Percentiles rank a stretch among this genome's conserved stretches.
These are phyloP conservation scores for Arthonia radiata DNA, from an alignment of 495 filamentous ascomycete species.

Conservation along the genomic window DNA sequence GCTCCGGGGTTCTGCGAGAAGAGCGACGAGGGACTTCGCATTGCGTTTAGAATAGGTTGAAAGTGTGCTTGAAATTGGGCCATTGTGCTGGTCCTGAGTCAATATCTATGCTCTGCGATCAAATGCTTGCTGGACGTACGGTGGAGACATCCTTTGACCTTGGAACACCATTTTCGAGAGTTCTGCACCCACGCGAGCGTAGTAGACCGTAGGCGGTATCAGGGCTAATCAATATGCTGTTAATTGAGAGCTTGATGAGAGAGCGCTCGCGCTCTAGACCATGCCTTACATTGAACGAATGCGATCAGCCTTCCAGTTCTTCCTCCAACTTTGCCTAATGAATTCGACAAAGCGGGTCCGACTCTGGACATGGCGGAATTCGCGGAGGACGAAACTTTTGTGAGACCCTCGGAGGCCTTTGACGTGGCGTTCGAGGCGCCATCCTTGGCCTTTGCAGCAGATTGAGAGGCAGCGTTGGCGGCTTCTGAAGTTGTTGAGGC, in stretches of 20 bases:
- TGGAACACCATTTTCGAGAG: slow-evolving; percentile 65
- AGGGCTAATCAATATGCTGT: slow-evolving; percentile 43
- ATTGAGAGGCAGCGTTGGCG: slow-evolving; percentile 28
- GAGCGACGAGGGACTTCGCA: slow-evolving; percentile 35
- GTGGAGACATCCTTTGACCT: slow-evolving; percentile 76
- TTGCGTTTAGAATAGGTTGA: slow-evolving; percentile 39
- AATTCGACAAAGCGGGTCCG: slow-evolving; percentile 33
- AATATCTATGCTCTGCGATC: slow-evolving; percentile 5
- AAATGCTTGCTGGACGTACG: slow-evolving; percentile 34
- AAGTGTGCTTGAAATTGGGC: slow-evolving; percentile 72
- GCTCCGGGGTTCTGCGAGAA: slow-evolving; percentile 18
- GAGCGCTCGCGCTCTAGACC: too few relatives aligned
- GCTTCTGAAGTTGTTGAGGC: slow-evolving; percentile 46
- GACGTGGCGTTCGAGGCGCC: slow-evolving; percentile 35
- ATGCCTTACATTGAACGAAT: slow-evolving; percentile 62
- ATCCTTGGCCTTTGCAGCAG: slow-evolving; percentile 38
- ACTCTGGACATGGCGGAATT: slow-evolving; percentile 50
- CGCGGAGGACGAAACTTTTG: slow-evolving; percentile 55
- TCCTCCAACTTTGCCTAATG: slow-evolving; percentile 58
- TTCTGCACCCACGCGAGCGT: slow-evolving; percentile 69
- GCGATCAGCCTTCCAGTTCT: slow-evolving; percentile 56
- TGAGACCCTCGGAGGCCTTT: slow-evolving; percentile 69
- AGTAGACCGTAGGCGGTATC: slow-evolving; percentile 71
- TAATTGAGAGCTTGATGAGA: too few relatives aligned
- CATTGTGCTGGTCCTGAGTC: slow-evolving; percentile 44